Conservation (phyloP, 805 yeast genomes). For the Starmera dryadoides region DNA sequence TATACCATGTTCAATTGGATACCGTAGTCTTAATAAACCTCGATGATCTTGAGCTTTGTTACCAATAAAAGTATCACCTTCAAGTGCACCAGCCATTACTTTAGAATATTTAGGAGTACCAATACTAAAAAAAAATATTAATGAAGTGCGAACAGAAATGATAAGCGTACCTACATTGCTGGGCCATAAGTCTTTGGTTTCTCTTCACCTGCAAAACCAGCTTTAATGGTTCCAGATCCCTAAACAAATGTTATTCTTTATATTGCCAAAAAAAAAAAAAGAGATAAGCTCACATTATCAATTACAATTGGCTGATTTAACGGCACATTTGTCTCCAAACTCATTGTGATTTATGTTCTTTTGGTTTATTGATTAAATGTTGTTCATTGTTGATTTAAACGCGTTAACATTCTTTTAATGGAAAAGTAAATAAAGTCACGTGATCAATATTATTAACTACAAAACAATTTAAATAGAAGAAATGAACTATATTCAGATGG, state of each 20-base stretch:
- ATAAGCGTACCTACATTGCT: conserved; percentile 32
- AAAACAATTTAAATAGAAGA: not conserved
- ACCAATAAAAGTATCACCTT: conserved; percentile 70
- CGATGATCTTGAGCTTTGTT: conserved; percentile 64
- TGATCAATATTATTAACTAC: not conserved
- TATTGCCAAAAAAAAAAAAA: not conserved
- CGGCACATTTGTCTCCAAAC: conserved; percentile 15
- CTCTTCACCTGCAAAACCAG: conserved; percentile 93
- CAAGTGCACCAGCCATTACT: conserved; percentile 67
- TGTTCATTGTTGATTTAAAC: not conserved
- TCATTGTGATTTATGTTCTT: not conserved
- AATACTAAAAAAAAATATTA: conserved; percentile 24
- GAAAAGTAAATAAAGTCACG: not conserved
- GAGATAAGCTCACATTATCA: conserved; percentile 41
- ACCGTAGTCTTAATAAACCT: conserved; percentile 63
- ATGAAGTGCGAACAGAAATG: not conserved
- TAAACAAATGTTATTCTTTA: conserved; percentile 6
- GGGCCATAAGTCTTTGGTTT: conserved; percentile 62
- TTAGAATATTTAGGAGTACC: conserved; percentile 83
- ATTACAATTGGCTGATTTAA: conserved; percentile 69
- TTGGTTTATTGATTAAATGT: not conserved
- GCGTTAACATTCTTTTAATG: not conserved
- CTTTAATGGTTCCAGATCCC: conserved; percentile 81
- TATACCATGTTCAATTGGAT: conserved; percentile 77
- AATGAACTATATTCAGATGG: not conserved